These are phyloP conservation scores for Iberis pinnata DNA, from an alignment of 345 rosid species.

Conservation along the genomic window DNA sequence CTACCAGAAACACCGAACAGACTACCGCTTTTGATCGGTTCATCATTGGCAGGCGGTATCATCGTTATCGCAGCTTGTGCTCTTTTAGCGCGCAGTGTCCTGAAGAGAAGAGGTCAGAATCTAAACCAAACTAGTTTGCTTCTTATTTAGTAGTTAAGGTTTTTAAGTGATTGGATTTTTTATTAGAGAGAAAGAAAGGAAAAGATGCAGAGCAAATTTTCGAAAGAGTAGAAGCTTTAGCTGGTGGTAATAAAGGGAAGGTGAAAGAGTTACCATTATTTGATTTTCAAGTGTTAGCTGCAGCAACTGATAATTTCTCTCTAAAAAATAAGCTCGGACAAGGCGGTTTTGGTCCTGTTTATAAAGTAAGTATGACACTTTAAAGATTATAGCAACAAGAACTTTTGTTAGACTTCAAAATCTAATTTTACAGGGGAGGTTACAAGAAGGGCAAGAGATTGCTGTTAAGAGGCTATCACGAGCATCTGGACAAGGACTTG, in stretches of 20 bases:
- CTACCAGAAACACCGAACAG: slow-evolving; percentile 16
- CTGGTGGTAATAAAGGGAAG: slow-evolving; percentile 32
- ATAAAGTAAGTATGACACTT: slow-evolving; percentile 22
- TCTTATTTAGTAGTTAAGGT: neutral
- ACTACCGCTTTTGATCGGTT: slow-evolving; percentile 13
- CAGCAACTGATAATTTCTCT: slow-evolving; percentile 36
- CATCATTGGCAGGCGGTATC: slow-evolving; percentile 15
- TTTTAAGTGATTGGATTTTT: neutral
- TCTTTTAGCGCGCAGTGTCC: slow-evolving; percentile 17
- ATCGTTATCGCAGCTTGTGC: slow-evolving; percentile 22
- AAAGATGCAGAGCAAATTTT: slow-evolving; percentile 23
- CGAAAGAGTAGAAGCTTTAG: slow-evolving; percentile 32
- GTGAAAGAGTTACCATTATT: slow-evolving; percentile 33
- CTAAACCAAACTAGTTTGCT: slow-evolving; percentile 6
- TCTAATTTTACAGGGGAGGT: slow-evolving; percentile 36
- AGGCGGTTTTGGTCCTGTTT: slow-evolving; percentile 47
- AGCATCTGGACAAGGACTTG: slow-evolving; percentile 52
- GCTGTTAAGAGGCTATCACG: slow-evolving; percentile 56
- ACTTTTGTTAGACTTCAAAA: neutral
- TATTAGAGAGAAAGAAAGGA: slow-evolving; percentile 21
- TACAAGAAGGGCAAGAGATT: slow-evolving; percentile 38
- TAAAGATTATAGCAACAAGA: neutral
- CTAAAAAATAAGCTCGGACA: slow-evolving; percentile 39
- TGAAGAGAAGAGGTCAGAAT: slow-evolving; percentile 20
- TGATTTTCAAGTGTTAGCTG: slow-evolving; percentile 38